Evolutionary conservation across 2,329 filamentous ascomycete genomes (phyloP).

Genomic region (Diplodia intermedia): DNA sequence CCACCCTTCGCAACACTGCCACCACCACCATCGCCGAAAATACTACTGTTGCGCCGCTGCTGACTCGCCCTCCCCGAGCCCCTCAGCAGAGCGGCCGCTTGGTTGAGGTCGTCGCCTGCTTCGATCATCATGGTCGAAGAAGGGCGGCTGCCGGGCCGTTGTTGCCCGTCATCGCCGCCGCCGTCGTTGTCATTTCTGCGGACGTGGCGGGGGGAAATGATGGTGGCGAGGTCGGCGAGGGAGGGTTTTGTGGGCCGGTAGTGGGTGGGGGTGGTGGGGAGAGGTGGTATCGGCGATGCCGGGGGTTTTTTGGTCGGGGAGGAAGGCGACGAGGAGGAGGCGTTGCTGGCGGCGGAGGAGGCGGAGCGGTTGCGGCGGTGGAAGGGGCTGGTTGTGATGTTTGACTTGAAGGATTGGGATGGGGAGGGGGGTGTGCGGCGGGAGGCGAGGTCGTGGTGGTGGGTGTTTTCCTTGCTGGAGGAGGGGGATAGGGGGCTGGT

Average conservation of each 20-base stretch:
- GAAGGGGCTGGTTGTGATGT: slow-evolving; percentile 25
- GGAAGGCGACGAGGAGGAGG: background rate
- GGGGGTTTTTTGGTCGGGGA: background rate
- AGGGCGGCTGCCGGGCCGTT: too few relatives aligned
- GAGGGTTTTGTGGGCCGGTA: background rate
- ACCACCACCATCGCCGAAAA: background rate
- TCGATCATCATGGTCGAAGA: too few relatives aligned
- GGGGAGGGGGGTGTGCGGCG: slow-evolving; percentile 22
- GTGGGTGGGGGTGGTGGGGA: background rate
- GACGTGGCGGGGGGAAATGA: background rate
- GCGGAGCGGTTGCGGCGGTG: slow-evolving; percentile 16
- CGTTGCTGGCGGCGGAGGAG: too few relatives aligned
- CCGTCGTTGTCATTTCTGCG: background rate
- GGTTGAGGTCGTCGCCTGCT: slow-evolving; percentile 11
- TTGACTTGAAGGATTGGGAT: slow-evolving; percentile 8
- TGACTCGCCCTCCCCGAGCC: slow-evolving; percentile 11
- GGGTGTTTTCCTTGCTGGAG: slow-evolving; percentile 13
- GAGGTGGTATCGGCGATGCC: background rate
- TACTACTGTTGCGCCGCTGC: background rate
- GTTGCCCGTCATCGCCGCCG: background rate
- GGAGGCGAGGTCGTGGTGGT: background rate
- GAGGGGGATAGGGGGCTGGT: background rate
- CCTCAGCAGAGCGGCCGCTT: slow-evolving; percentile 8
- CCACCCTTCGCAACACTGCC: background rate
- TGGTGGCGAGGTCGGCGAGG: slow-evolving; percentile 10